These are phyloP conservation scores for Capsicum baccatum DNA, from an alignment of 257 asterid species.

Conservation along the genomic window DNA sequence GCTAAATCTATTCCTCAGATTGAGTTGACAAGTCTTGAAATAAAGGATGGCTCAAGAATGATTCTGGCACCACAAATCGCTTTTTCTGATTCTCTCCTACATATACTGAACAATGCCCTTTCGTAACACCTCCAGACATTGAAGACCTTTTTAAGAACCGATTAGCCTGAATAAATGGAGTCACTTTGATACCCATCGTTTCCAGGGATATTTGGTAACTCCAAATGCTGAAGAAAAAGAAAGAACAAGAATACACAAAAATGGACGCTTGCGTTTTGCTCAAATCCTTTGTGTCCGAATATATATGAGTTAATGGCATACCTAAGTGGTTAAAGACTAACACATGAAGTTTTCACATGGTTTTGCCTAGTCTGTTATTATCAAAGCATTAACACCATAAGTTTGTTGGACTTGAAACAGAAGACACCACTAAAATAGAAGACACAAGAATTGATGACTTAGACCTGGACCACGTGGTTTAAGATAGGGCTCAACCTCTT, in stretches of 20 bases:
- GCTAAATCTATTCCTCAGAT: neutral
- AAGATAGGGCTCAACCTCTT: neutral
- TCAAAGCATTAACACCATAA: neutral
- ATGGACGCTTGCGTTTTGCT: neutral
- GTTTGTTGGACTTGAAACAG: neutral
- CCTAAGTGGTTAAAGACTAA: too few species aligned
- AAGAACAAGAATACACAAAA: neutral
- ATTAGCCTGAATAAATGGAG: conserved; percentile 8
- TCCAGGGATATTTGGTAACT: neutral
- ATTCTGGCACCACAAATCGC: neutral
- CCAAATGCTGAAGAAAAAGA: neutral
- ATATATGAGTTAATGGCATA: too few species aligned
- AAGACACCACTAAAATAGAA: too few species aligned
- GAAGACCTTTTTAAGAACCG: neutral
- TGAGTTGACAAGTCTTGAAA: neutral
- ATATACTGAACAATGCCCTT: conserved; percentile 12
- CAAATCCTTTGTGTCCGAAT: too few species aligned
- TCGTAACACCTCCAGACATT: neutral
- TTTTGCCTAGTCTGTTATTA: neutral
- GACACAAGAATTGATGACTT: neutral
- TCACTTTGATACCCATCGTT: conserved; percentile 1
- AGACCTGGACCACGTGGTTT: too few species aligned
- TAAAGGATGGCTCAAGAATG: neutral
- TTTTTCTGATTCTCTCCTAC: neutral
- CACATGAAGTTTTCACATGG: too few species aligned